Conservation (phyloP, 768 basidiomycete genomes). For the Podaxis sp. region DNA sequence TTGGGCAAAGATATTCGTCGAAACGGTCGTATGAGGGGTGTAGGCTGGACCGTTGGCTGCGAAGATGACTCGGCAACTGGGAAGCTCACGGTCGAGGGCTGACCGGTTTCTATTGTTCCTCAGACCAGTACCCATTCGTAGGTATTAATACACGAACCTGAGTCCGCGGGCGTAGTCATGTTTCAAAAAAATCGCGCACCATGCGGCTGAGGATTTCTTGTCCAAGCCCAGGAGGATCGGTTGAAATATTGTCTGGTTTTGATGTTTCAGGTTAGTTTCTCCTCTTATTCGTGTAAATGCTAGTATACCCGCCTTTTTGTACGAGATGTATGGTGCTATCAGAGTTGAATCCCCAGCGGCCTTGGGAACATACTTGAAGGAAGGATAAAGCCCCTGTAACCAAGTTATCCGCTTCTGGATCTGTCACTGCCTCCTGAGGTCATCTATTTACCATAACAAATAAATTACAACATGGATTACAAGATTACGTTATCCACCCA, state of each 20-base stretch:
- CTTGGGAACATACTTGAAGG: neutral
- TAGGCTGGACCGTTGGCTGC: neutral
- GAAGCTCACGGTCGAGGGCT: conserved; percentile 25
- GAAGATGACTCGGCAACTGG: conserved; percentile 22
- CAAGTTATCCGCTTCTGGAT: conserved; percentile 1
- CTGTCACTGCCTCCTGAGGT: neutral
- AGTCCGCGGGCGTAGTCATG: conserved; percentile 7
- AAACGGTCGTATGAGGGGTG: conserved; percentile 36
- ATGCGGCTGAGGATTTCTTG: neutral
- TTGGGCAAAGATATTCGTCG: conserved; percentile 61
- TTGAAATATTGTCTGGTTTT: neutral
- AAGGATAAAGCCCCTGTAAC: neutral
- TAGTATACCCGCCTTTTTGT: neutral
- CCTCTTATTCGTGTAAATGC: neutral
- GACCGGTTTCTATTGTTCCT: neutral
- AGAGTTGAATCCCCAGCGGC: neutral
- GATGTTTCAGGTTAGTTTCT: neutral
- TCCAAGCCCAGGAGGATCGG: neutral
- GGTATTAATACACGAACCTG: conserved; percentile 2
- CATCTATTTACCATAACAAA: neutral
- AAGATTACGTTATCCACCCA: neutral
- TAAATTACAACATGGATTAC: neutral
- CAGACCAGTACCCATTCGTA: neutral
- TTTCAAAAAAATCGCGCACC: neutral
- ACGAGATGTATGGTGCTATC: neutral